Conservation (phyloP, 805 yeast genomes). For the Kazachstania martiniae region DNA sequence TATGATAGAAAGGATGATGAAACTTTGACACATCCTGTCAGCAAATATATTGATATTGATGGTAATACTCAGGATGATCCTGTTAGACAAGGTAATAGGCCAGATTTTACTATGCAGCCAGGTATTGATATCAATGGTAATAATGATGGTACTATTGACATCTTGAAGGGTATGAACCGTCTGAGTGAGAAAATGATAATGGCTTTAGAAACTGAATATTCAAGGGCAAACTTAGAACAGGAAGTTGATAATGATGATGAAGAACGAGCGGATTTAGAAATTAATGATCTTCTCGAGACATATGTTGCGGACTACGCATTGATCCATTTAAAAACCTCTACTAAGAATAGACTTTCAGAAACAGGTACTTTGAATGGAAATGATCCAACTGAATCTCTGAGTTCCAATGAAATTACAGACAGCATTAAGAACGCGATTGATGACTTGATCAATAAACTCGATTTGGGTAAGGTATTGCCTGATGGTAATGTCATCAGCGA, state of each 20-base stretch:
- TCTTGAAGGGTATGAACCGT: constrained; percentile 81
- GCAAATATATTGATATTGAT: constrained; percentile 62
- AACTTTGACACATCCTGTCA: constrained; percentile 37
- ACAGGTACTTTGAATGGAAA: neutral
- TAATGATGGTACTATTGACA: constrained; percentile 55
- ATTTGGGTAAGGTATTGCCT: constrained; percentile 20
- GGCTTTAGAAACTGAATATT: constrained; percentile 36
- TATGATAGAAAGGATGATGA: constrained; percentile 36
- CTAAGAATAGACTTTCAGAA: neutral
- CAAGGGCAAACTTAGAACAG: constrained; percentile 26
- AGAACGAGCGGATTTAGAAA: constrained; percentile 36
- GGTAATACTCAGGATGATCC: constrained; percentile 80
- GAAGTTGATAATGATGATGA: constrained; percentile 29
- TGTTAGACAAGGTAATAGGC: constrained; percentile 62
- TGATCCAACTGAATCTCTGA: constrained; percentile 1
- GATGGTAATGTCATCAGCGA: constrained; percentile 17
- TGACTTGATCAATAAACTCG: constrained; percentile 15
- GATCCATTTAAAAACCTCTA: constrained; percentile 26
- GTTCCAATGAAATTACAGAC: constrained; percentile 11
- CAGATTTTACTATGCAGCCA: constrained; percentile 80
- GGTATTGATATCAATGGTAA: constrained; percentile 38
- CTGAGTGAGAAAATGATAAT: constrained; percentile 72
- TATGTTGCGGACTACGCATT: constrained; percentile 43
- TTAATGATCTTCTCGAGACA: constrained; percentile 41
- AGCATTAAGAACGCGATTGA: constrained; percentile 11